Percentiles rank a stretch among this genome's conserved stretches.
Conservation (phyloP, 108 stramenopile species). For the Discostella stelligeroides region DNA sequence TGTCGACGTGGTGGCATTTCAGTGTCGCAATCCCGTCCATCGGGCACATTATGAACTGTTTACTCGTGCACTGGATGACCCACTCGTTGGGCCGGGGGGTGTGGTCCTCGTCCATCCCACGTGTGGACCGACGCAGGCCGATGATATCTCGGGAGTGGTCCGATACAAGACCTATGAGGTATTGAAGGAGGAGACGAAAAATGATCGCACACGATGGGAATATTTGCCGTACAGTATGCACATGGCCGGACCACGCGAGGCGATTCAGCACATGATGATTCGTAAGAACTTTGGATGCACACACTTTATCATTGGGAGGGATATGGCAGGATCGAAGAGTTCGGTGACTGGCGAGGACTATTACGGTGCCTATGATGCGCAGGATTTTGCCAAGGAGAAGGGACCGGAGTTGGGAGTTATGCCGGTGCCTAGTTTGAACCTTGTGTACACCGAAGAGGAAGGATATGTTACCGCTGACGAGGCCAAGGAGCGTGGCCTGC, state of each 20-base stretch:
- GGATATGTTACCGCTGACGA: conserved; percentile 98
- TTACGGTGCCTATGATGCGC: conserved; percentile 99
- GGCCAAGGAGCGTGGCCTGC: conserved; percentile 89
- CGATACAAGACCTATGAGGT: conserved; percentile 99
- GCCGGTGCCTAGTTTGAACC: conserved; percentile 93
- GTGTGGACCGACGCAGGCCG: conserved; percentile 98
- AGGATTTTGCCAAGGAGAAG: conserved; percentile 91
- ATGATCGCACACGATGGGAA: conserved; percentile 95
- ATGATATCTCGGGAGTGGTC: conserved; percentile 90
- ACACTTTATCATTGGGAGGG: conserved; percentile 99
- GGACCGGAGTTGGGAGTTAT: conserved; percentile 90
- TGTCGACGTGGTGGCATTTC: conserved; percentile 98
- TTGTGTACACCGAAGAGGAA: conserved; percentile 97
- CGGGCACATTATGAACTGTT: conserved; percentile 99
- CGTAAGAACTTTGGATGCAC: conserved; percentile 99
- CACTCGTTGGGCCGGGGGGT: conserved; percentile 84
- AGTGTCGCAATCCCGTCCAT: conserved; percentile 99
- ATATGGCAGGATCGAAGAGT: conserved; percentile 99
- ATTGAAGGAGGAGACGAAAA: conserved; percentile 92
- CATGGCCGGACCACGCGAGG: conserved; percentile 99
- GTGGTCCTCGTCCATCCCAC: conserved; percentile 99
- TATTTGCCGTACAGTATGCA: conserved; percentile 99
- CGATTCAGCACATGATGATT: conserved; percentile 99
- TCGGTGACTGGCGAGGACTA: conserved; percentile 97
- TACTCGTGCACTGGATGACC: conserved; percentile 96